These are phyloP conservation scores for Globisporangium nodosum DNA, from an alignment of 352 stramenopile genomes.

Conservation along the genomic window DNA sequence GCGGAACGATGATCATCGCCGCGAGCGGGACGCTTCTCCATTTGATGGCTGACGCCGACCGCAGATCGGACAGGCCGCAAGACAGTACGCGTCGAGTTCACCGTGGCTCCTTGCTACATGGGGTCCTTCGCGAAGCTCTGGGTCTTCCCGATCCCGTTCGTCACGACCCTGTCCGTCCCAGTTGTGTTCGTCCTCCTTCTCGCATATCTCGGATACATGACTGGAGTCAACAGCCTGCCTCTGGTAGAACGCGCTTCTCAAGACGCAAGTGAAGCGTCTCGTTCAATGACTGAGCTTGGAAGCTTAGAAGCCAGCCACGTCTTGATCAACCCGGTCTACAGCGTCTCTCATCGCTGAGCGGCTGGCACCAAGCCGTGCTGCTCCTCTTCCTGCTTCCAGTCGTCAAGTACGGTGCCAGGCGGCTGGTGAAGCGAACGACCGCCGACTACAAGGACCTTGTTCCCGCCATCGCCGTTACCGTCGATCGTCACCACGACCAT, in stretches of 20 bases:
- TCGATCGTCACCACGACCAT: background rate
- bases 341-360: constrained; percentile 16
- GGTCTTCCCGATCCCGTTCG: constrained; percentile 37
- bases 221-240: constrained; percentile 15
- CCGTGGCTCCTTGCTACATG: background rate
- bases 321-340: constrained; percentile 23
- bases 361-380: constrained; percentile 13
- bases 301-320: constrained; percentile 14
- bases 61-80: background rate
- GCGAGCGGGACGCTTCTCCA: background rate
- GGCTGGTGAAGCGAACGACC: constrained; percentile 21
- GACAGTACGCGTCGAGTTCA: background rate
- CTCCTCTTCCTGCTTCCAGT: constrained; percentile 20
- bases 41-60: background rate
- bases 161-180: constrained; percentile 11
- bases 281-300: constrained; percentile 6
- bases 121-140: constrained; percentile 15
- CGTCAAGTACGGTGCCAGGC: constrained; percentile 19
- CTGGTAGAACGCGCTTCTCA: constrained; percentile 9
- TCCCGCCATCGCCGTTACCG: background rate
- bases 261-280: constrained; percentile 13
- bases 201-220: background rate
- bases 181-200: constrained; percentile 15
- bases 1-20: background rate
- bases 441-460: constrained; percentile 7